These are phyloP conservation scores for Rhytidiadelphus loreus DNA, from an alignment of 225 moss, liverwort and hornwort genomes.

Conservation along the genomic window DNA sequence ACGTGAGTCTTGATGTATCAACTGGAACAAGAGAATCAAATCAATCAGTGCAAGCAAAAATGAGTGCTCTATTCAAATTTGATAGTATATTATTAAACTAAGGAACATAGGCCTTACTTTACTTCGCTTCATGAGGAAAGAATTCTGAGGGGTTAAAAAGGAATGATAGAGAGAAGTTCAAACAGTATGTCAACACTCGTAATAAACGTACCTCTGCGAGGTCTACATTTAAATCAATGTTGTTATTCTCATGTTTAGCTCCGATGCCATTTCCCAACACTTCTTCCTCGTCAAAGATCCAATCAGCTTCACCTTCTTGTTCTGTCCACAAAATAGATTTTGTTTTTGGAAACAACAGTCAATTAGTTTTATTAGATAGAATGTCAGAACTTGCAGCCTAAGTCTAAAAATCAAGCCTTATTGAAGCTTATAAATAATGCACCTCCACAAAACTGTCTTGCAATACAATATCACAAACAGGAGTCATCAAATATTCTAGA, in stretches of 20 bases:
- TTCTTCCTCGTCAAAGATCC: conserved; percentile 84
- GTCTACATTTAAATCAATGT: conserved; percentile 35
- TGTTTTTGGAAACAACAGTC: background rate
- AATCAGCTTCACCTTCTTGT: conserved; percentile 99
- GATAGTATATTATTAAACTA: background rate
- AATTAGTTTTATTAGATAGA: background rate
- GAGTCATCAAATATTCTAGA: background rate
- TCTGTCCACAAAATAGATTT: conserved; percentile 25
- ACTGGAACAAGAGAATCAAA: conserved; percentile 14
- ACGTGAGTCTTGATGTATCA: conserved; percentile 51
- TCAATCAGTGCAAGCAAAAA: background rate
- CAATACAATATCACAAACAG: background rate
- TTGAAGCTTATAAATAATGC: background rate
- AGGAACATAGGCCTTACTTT: background rate
- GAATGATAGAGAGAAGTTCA: background rate
- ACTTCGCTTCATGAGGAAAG: background rate
- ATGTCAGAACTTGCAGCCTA: background rate
- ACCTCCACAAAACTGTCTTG: background rate
- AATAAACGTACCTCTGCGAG: conserved; percentile 33
- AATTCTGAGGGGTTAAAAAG: background rate
- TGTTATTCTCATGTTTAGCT: conserved; percentile 23
- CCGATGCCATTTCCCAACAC: conserved; percentile 67
- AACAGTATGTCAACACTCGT: background rate
- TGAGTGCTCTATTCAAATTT: background rate
- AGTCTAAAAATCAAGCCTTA: background rate